Percentiles rank a stretch among this genome's conserved stretches.
Evolutionary conservation across 192 early-diverging fungal genomes (phyloP).

Genomic region (Obelidium mucronatum): DNA sequence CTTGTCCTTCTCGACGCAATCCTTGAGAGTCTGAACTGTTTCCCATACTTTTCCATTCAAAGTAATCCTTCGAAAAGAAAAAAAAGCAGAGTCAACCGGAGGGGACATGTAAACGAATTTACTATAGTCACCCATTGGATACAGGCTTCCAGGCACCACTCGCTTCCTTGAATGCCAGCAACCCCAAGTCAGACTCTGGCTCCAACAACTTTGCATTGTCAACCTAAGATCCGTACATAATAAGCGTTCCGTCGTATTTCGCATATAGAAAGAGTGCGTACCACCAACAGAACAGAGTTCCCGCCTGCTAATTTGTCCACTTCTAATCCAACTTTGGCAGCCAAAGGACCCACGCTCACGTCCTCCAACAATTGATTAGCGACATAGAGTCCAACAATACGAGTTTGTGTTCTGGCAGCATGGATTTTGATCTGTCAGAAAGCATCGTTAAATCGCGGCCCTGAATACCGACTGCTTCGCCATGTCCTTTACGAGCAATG

Average conservation of each 20-base stretch:
- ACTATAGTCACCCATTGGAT: background rate
- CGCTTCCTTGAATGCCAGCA: slow-evolving; percentile 26
- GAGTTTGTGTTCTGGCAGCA: background rate
- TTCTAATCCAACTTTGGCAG: background rate
- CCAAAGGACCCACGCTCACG: background rate
- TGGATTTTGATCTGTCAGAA: slow-evolving; percentile 22
- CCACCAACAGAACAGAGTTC: slow-evolving; percentile 26
- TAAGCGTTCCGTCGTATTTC: background rate
- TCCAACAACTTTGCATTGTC: slow-evolving; percentile 28
- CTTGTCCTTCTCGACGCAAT: background rate
- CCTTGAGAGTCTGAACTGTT: background rate
- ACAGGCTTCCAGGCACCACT: slow-evolving; percentile 20
- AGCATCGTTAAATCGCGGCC: too few species aligned
- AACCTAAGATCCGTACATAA: background rate
- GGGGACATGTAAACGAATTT: too few species aligned
- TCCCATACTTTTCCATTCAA: slow-evolving; percentile 16
- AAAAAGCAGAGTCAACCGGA: background rate
- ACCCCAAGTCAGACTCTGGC: background rate
- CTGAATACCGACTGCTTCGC: too few species aligned
- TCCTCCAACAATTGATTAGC: slow-evolving; percentile 22
- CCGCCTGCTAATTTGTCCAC: slow-evolving; percentile 7
- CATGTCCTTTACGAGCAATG: background rate
- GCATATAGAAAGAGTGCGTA: slow-evolving; percentile 7
- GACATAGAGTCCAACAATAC: slow-evolving; percentile 19
- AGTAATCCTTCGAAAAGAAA: slow-evolving; percentile 12